Base-by-base conservation (phyloP, 2,329 filamentous ascomycete genomes). In the Didymella exigua region DNA sequence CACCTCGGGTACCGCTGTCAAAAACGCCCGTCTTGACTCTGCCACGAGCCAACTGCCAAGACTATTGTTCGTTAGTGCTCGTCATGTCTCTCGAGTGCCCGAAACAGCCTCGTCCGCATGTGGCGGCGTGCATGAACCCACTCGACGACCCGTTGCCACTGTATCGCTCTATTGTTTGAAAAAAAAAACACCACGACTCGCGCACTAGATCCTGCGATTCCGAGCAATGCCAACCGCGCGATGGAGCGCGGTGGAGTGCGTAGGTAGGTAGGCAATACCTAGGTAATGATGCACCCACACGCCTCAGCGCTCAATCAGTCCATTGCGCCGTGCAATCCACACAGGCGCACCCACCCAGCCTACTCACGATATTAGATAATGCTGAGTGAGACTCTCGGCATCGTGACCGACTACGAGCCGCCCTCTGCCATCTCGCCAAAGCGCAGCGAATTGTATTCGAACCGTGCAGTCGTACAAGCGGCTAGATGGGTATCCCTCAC, bases 71-170 rank as follows among this genome's bases (percentile, higher is more conserved):
- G 26, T 30, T 38, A 10, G n/a, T n/a, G n/a, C n/a, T 41, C 46
- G 37, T 33, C 52, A 33, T 29, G 40, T 41, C 21, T 41, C 33
- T 54, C 36, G 49, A 26, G 24, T 24, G 23, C 26, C 23, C 52
- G 46, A 54, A 54, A 54, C 51, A 49, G 30, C 45, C 51, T 13
- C 23, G 14, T 36, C 45, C 52, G 23, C 16, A 45, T 49, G 3
- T 9, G 29, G 41, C 18, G 18, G 21, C 45, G 33, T 41, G 52
- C 52, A 49, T 49, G 34, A 46, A 49, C 14, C 14, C 50, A 43
- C 43, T 44, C 44, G 40, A 48, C 40, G 19, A 44, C n/a, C n/a
- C n/a, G n/a, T n/a, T n/a, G n/a, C n/a, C n/a, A n/a, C n/a, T n/a
- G n/a, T n/a, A n/a, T n/a, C n/a, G n/a, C n/a, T 37, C 8, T 44